Conservation (phyloP, 768 basidiomycete genomes). For the Mycena indigotica region DNA sequence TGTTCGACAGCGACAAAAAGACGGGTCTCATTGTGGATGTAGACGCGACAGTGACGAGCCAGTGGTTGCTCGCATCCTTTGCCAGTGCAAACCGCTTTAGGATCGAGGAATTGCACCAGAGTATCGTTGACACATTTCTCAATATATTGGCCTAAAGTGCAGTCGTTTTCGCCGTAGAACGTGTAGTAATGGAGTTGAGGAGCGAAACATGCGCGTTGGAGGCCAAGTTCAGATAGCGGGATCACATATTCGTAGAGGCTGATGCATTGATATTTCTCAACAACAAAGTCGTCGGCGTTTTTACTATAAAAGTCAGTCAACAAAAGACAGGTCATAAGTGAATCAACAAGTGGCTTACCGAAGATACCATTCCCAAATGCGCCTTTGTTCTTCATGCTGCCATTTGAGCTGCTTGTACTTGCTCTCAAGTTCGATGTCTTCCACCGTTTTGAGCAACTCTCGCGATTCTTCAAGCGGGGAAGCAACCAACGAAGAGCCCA, state of each 20-base stretch:
- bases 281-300: slow-evolving; percentile 82
- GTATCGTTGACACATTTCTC: slow-evolving; percentile 75
- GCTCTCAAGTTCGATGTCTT: slow-evolving; percentile 78
- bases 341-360: slow-evolving; percentile 37
- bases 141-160: slow-evolving; percentile 91
- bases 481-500: slow-evolving; percentile 27
- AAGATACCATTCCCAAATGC: slow-evolving; percentile 95
- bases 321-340: too few species aligned
- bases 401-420: slow-evolving; percentile 68
- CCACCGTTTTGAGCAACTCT: slow-evolving; percentile 56
- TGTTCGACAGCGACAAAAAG: slow-evolving; percentile 86
- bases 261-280: slow-evolving; percentile 92
- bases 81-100: slow-evolving; percentile 76
- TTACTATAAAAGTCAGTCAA: slow-evolving; percentile 36
- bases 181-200: slow-evolving; percentile 73
- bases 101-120: slow-evolving; percentile 67
- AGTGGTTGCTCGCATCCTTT: slow-evolving; percentile 84
- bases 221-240: slow-evolving; percentile 68
- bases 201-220: slow-evolving; percentile 75
- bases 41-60: slow-evolving; percentile 85
- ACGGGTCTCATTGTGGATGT: slow-evolving; percentile 84
- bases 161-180: slow-evolving; percentile 93
- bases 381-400: slow-evolving; percentile 83
- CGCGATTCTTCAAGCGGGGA: slow-evolving; percentile 37
- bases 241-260: slow-evolving; percentile 77